A percentile compares a stretch with the other conserved stretches of the same genome.
Conservation (phyloP, 495 filamentous ascomycete species). For the Talaromyces proteolyticus region DNA sequence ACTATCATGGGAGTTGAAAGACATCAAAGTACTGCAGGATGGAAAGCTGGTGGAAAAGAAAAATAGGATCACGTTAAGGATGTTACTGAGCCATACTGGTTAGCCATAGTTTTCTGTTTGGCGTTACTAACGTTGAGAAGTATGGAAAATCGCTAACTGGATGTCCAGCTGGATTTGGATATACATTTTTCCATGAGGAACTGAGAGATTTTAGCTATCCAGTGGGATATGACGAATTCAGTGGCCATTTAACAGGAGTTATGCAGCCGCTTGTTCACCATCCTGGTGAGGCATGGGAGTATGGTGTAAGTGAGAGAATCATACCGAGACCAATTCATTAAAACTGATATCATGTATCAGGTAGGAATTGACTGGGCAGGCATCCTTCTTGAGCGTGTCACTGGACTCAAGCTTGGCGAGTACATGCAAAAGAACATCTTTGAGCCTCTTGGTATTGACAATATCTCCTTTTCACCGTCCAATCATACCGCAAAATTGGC, state of each 20-base stretch:
- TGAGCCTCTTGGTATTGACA: slow-evolving; percentile 41
- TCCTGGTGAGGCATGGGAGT: slow-evolving; percentile 46
- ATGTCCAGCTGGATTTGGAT: slow-evolving; percentile 33
- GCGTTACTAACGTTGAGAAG: not conserved
- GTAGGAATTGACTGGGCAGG: slow-evolving; percentile 52
- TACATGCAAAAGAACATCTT: slow-evolving; percentile 53
- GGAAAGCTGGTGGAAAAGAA: slow-evolving; percentile 43
- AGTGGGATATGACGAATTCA: slow-evolving; percentile 44
- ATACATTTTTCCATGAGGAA: slow-evolving; percentile 45
- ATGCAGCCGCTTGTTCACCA: slow-evolving; percentile 47
- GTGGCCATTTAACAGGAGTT: slow-evolving; percentile 24
- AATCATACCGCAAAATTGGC: slow-evolving; percentile 41
- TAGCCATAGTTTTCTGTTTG: not conserved
- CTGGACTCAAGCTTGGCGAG: slow-evolving; percentile 39
- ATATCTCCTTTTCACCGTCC: slow-evolving; percentile 44
- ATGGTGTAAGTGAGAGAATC: slow-evolving; percentile 25
- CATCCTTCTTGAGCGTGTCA: slow-evolving; percentile 42
- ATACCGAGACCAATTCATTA: not conserved
- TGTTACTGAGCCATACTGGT: slow-evolving; percentile 53
- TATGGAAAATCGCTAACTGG: not conserved
- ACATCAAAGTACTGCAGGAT: slow-evolving; percentile 40
- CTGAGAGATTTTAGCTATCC: slow-evolving; percentile 34
- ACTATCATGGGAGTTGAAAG: slow-evolving; percentile 45
- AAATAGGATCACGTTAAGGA: slow-evolving; percentile 51
- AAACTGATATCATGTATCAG: not conserved